A percentile compares a stretch with the other conserved stretches of the same genome.
Evolutionary conservation across 2,329 filamentous ascomycete species (phyloP).

Genomic region (Penicillium sp.): DNA sequence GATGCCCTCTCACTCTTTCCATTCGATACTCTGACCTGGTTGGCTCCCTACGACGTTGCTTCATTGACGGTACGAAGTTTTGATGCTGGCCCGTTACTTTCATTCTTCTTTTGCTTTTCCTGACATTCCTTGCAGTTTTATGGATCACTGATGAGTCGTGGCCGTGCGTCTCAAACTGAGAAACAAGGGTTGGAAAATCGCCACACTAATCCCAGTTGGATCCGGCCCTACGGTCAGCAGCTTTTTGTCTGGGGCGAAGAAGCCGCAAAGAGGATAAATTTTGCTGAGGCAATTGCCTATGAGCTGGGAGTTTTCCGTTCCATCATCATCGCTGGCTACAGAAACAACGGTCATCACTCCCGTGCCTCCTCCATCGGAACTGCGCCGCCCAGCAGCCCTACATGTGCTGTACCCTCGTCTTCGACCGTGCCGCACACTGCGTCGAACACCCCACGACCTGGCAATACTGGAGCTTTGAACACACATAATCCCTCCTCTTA

Average conservation of each 20-base stretch:
- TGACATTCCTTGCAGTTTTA: slow-evolving; percentile 10
- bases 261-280: not conserved
- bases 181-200: slow-evolving; percentile 1
- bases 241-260: slow-evolving; percentile 8
- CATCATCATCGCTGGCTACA: slow-evolving; percentile 6
- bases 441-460: not conserved
- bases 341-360: not conserved
- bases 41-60: slow-evolving; percentile 20
- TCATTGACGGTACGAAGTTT: slow-evolving; percentile 27
- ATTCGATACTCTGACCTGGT: slow-evolving; percentile 37
- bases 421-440: not conserved
- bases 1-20: slow-evolving; percentile 29
- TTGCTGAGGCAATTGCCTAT: slow-evolving; percentile 2
- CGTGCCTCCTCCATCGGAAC: not conserved
- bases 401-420: not conserved
- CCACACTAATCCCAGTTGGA: not conserved
- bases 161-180: not conserved
- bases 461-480: not conserved
- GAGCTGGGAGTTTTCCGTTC: slow-evolving; percentile 6
- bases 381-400: not conserved
- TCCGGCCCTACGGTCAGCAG: slow-evolving; percentile 2
- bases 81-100: not conserved
- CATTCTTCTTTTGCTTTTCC: not conserved
- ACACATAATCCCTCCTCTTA: not conserved
- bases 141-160: slow-evolving; percentile 4